Percentiles rank a stretch among this genome's conserved stretches.
These are phyloP conservation scores for Gentiana dahurica DNA, from an alignment of 257 asterid genomes.

Conservation along the genomic window DNA sequence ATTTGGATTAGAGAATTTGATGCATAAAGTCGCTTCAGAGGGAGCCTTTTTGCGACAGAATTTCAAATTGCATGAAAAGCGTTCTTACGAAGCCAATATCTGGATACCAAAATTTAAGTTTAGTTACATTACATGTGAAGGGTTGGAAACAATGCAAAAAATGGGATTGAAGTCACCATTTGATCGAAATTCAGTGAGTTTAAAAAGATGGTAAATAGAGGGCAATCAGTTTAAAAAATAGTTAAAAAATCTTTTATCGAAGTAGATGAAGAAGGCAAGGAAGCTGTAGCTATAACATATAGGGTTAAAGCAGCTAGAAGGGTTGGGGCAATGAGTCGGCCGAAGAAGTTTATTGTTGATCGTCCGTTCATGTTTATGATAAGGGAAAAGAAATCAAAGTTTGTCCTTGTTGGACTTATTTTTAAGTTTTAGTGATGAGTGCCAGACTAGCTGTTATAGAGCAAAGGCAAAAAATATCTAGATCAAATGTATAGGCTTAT, in stretches of 20 bases:
- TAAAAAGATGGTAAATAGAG: neutral
- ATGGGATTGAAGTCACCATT: conserved; percentile 11
- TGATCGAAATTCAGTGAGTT: neutral
- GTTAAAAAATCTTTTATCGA: conserved; percentile 9
- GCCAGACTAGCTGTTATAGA: too few species aligned
- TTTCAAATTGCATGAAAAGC: neutral
- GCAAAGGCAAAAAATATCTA: too few species aligned
- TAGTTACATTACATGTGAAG: neutral
- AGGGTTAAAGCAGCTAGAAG: too few species aligned
- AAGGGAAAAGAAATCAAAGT: conserved; percentile 8
- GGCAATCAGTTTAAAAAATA: neutral
- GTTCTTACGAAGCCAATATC: neutral
- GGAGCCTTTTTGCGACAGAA: neutral
- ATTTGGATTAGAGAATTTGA: conserved; percentile 7
- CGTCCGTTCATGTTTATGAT: conserved; percentile 16
- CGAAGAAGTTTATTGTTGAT: conserved; percentile 14
- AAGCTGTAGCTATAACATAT: too few species aligned
- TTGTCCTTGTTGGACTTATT: neutral
- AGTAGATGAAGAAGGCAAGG: conserved; percentile 12
- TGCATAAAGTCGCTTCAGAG: conserved; percentile 4
- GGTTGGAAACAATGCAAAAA: neutral
- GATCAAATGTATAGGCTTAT: too few species aligned
- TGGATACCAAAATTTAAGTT: conserved; percentile 19
- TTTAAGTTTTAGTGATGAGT: too few species aligned
- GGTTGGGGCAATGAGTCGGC: too few species aligned